phyloP scores from a whole-genome alignment of 2,329 filamentous ascomycete genomes.

The Diaporthe destruens region DNA sequence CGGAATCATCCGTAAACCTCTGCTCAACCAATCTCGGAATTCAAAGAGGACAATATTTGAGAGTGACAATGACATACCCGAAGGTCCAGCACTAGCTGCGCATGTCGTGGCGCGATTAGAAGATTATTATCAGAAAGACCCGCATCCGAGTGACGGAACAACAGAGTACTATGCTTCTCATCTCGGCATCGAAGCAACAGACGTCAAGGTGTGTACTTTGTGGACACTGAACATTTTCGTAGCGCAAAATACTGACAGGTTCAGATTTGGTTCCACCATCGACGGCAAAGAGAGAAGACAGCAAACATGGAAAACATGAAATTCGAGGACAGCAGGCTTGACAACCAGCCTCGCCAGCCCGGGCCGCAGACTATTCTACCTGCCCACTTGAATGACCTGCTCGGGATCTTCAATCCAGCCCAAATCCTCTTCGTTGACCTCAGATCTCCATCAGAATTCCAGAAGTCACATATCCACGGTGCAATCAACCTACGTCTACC shows the following conservation, averaged over 20 bases:
- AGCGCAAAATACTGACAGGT: not conserved
- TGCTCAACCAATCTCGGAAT: constrained; percentile 60
- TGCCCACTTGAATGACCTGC: constrained; percentile 62
- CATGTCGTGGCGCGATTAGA: constrained; percentile 66
- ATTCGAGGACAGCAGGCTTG: constrained; percentile 53
- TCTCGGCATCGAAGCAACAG: constrained; percentile 62
- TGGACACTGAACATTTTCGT: not conserved
- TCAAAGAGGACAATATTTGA: constrained; percentile 55
- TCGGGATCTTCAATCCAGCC: constrained; percentile 62
- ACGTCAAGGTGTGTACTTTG: constrained; percentile 59
- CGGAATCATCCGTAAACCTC: constrained; percentile 55
- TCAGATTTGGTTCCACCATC: constrained; percentile 66
- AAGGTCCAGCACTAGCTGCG: constrained; percentile 60
- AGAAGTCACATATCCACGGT: constrained; percentile 64
- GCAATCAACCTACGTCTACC: constrained; percentile 66
- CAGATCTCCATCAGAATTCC: constrained; percentile 60
- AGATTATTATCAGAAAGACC: constrained; percentile 63
- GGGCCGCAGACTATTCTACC: constrained; percentile 64
- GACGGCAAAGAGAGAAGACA: constrained; percentile 62
- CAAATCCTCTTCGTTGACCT: constrained; percentile 65
- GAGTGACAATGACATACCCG: constrained; percentile 52
- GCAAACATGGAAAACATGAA: constrained; percentile 59
- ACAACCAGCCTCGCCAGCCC: constrained; percentile 44
- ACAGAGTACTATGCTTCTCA: constrained; percentile 68
- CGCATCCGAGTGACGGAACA: constrained; percentile 62